A percentile compares a stretch with the other conserved stretches of the same genome.
These are phyloP conservation scores for Elsinoe batatas DNA, from an alignment of 2,329 filamentous ascomycete species.

Conservation along the genomic window DNA sequence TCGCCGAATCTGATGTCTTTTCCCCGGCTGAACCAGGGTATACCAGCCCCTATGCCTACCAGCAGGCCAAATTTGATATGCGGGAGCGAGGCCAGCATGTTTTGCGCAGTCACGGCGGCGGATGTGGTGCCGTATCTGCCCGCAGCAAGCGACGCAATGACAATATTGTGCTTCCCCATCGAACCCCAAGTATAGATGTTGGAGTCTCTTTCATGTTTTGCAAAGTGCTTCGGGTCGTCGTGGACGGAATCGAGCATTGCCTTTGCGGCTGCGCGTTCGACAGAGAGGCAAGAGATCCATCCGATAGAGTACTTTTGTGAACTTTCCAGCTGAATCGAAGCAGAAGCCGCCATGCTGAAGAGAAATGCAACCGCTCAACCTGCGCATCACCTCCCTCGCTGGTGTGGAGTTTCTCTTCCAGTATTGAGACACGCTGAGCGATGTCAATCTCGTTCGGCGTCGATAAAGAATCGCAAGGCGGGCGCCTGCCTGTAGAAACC, in stretches of 20 bases:
- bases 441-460: no score
- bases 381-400: no score
- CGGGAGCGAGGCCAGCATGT: conserved; percentile 15
- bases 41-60: conserved; percentile 14
- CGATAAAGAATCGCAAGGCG: not conserved
- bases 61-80: not conserved
- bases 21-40: not conserved
- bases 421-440: no score
- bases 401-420: no score
- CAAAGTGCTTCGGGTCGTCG: not conserved
- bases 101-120: conserved; percentile 14
- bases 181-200: conserved; percentile 17
- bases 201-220: not conserved
- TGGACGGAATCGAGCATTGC: conserved; percentile 16
- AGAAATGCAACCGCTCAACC: not conserved
- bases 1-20: conserved; percentile 24
- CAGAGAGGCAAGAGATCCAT: conserved; percentile 18
- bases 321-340: not conserved
- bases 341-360: not conserved
- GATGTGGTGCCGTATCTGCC: conserved; percentile 14
- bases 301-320: conserved; percentile 16
- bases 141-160: conserved; percentile 17
- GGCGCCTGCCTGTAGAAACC: no score
- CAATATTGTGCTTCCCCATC: conserved; percentile 16
- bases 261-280: conserved; percentile 17